phyloP scores from a whole-genome alignment of 768 basidiomycete genomes.

The Saitozyma sp. region DNA sequence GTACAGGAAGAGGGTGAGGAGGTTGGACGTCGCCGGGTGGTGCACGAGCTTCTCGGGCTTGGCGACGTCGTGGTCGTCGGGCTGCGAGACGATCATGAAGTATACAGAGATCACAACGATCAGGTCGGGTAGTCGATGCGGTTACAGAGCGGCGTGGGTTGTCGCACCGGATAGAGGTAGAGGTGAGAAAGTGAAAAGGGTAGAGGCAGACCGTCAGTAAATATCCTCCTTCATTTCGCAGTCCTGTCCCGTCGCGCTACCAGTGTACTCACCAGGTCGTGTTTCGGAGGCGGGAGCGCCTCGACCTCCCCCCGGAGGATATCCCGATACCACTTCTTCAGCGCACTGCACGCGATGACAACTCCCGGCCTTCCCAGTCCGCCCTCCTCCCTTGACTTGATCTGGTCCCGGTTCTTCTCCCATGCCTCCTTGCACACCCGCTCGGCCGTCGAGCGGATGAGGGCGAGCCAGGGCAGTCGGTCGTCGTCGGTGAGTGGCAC shows the following conservation, averaged over 20 bases:
- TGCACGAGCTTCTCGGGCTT: constrained; percentile 40
- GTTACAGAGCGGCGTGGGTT: not conserved
- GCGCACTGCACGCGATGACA: constrained; percentile 82
- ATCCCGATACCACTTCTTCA: constrained; percentile 78
- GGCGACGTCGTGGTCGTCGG: constrained; percentile 34
- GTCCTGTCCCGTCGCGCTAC: not conserved
- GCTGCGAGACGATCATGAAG: constrained; percentile 17
- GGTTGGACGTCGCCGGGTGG: constrained; percentile 46
- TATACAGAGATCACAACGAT: not conserved
- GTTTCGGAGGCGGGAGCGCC: constrained; percentile 34
- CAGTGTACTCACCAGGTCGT: constrained; percentile 41
- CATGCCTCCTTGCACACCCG: constrained; percentile 50
- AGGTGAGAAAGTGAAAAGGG: constrained; percentile 3
- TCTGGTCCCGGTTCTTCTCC: constrained; percentile 25
- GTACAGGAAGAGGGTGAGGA: constrained; percentile 78
- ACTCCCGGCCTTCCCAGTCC: constrained; percentile 58
- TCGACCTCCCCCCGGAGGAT: constrained; percentile 66
- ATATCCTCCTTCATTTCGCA: not conserved
- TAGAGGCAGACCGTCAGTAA: constrained; percentile 4
- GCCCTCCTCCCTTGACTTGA: constrained; percentile 17
- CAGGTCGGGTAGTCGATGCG: not conserved
- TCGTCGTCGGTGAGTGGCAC: constrained; percentile 76
- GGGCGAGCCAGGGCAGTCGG: constrained; percentile 79
- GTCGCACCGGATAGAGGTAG: not conserved
- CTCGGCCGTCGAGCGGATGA: constrained; percentile 68